phyloP scores from a whole-genome alignment of 2,329 filamentous ascomycete species.

The Fusarium buharicum region DNA sequence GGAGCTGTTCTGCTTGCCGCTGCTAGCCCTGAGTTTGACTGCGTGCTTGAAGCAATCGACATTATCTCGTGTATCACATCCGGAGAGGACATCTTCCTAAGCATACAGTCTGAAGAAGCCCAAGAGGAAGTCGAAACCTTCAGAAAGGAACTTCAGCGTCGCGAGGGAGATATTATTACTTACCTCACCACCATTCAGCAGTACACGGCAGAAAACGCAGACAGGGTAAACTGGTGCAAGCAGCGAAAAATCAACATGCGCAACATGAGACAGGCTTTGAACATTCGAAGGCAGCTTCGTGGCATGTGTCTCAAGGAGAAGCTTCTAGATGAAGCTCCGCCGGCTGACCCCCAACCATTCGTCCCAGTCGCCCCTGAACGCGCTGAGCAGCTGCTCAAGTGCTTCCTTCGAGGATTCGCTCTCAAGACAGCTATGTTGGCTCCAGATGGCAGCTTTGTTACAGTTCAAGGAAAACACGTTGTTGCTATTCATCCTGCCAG shows the following conservation, averaged over 20 bases:
- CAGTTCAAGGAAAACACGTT: conserved; percentile 67
- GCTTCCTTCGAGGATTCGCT: conserved; percentile 71
- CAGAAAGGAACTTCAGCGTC: conserved; percentile 67
- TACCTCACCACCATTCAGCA: conserved; percentile 71
- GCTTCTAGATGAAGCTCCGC: conserved; percentile 58
- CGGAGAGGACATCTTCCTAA: conserved; percentile 71
- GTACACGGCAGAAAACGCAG: conserved; percentile 66
- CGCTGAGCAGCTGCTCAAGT: conserved; percentile 65
- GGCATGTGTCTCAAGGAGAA: conserved; percentile 64
- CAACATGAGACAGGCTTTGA: conserved; percentile 71
- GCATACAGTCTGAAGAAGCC: conserved; percentile 67
- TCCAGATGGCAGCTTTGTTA: conserved; percentile 70
- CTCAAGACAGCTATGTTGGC: conserved; percentile 69
- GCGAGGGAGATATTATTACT: conserved; percentile 73
- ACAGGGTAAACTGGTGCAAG: conserved; percentile 68
- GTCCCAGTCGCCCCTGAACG: conserved; percentile 63
- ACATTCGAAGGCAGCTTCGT: conserved; percentile 70
- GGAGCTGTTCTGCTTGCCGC: conserved; percentile 87
- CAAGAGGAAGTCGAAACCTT: conserved; percentile 63
- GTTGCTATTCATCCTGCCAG: conserved; percentile 72
- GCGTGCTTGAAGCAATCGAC: conserved; percentile 85
- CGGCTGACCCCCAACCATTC: conserved; percentile 66
- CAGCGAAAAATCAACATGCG: conserved; percentile 65
- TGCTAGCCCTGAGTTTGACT: conserved; percentile 74
- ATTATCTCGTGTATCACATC: conserved; percentile 75